These are phyloP conservation scores for Avena eriantha DNA, from an alignment of 176 grass and related monocot genomes.

Conservation along the genomic window DNA sequence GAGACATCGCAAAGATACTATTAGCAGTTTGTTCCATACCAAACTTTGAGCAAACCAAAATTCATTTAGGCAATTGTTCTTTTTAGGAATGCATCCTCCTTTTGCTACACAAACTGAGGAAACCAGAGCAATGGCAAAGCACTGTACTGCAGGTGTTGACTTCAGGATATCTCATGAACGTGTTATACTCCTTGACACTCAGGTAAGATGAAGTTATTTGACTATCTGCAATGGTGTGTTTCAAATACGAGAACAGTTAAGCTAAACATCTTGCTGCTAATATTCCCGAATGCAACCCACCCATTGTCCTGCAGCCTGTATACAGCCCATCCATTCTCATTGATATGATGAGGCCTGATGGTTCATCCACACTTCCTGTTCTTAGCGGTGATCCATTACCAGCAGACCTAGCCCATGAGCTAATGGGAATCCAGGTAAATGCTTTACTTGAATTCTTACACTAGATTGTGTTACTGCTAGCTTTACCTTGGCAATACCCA, in stretches of 20 bases:
- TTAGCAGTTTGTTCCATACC: background rate
- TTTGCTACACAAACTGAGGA: constrained; percentile 90
- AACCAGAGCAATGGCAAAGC: constrained; percentile 73
- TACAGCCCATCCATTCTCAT: constrained; percentile 83
- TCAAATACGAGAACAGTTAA: background rate
- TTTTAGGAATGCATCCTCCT: constrained; percentile 91
- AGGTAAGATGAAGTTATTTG: constrained; percentile 57
- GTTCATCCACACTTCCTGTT: constrained; percentile 79
- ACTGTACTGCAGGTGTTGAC: constrained; percentile 87
- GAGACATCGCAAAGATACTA: background rate
- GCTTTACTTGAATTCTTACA: constrained; percentile 25
- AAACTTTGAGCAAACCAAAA: background rate
- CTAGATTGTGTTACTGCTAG: background rate
- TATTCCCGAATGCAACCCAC: constrained; percentile 10
- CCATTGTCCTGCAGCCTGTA: constrained; percentile 68
- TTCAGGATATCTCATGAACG: constrained; percentile 93
- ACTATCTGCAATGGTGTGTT: background rate
- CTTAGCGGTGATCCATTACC: constrained; percentile 72
- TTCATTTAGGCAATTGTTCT: constrained; percentile 17
- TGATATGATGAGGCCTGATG: constrained; percentile 90
- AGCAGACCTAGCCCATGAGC: constrained; percentile 87
- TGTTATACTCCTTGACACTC: constrained; percentile 88
- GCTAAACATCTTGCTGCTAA: background rate
- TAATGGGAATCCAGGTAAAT: constrained; percentile 96
- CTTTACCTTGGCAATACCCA: background rate